A percentile compares a stretch with the other conserved stretches of the same genome.
Evolutionary conservation across 306 rosid genomes (phyloP).

Genomic region (Glycyrrhiza uralensis): DNA sequence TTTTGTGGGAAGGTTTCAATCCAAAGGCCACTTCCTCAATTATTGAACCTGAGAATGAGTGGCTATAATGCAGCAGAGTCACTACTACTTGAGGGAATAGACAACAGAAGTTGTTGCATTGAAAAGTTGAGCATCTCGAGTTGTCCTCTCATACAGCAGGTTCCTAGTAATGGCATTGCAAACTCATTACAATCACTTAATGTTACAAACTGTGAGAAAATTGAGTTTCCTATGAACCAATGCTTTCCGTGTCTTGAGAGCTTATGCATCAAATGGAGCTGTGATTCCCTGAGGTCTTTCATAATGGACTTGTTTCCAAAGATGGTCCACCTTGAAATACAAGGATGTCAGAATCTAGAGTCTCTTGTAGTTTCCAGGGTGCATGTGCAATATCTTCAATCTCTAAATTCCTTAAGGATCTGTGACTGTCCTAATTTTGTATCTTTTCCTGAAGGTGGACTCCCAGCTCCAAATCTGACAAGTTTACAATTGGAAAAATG

Average conservation of each 20-base stretch:
- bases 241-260: background rate
- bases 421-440: background rate
- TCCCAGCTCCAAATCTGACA: background rate
- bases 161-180: conserved; percentile 1
- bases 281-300: background rate
- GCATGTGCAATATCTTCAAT: background rate
- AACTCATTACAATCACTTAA: background rate
- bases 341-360: background rate
- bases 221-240: conserved; percentile 3
- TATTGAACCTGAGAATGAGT: background rate
- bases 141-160: background rate
- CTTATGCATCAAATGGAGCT: background rate
- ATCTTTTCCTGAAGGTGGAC: conserved; percentile 10
- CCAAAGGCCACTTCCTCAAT: background rate
- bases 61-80: background rate
- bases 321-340: background rate
- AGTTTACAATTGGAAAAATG: background rate
- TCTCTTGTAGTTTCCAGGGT: background rate
- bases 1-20: conserved; percentile 6
- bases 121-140: conserved; percentile 3
- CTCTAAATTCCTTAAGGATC: background rate
- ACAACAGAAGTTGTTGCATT: background rate
- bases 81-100: background rate
- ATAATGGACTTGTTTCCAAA: background rate
- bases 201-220: background rate